These are phyloP conservation scores for Huntiella omanensis DNA, from an alignment of 2,329 filamentous ascomycete genomes.

Conservation along the genomic window DNA sequence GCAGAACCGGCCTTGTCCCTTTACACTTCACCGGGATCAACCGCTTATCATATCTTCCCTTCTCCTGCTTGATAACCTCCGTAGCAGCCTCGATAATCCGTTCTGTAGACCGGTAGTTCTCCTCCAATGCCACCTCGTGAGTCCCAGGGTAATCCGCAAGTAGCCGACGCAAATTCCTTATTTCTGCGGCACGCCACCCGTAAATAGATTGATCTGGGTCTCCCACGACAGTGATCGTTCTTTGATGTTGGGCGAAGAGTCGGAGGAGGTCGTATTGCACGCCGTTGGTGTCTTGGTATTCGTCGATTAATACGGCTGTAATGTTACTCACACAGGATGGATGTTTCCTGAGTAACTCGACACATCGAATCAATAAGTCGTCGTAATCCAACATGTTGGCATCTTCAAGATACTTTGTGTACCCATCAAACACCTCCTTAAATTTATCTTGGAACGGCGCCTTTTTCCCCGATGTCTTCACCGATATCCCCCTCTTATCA, in stretches of 20 bases:
- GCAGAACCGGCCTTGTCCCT: constrained; percentile 64
- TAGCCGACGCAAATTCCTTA: constrained; percentile 68
- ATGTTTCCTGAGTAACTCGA: constrained; percentile 53
- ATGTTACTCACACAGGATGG: constrained; percentile 77
- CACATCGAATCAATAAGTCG: constrained; percentile 69
- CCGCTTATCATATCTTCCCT: constrained; percentile 57
- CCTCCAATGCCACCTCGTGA: constrained; percentile 66
- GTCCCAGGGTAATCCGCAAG: constrained; percentile 59
- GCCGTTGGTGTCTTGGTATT: constrained; percentile 93
- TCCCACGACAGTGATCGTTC: constrained; percentile 81
- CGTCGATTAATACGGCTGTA: constrained; percentile 80
- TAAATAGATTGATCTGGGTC: constrained; percentile 98
- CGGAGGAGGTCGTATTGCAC: constrained; percentile 92
- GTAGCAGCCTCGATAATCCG: constrained; percentile 66
- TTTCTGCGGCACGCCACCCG: constrained; percentile 83
- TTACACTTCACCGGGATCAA: constrained; percentile 63
- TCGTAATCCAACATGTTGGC: constrained; percentile 89
- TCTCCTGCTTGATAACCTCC: constrained; percentile 80
- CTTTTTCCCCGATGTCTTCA: constrained; percentile 18
- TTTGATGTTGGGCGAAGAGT: constrained; percentile 53
- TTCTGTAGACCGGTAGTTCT: constrained; percentile 86
- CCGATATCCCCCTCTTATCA: constrained; percentile 3
- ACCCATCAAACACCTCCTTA: constrained; percentile 49
- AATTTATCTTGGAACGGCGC: constrained; percentile 36
- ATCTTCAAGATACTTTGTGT: constrained; percentile 53